Percentiles rank a stretch among this genome's conserved stretches.
These are phyloP conservation scores for Citrullus colocynthis DNA, from an alignment of 306 rosid genomes.

Conservation along the genomic window DNA sequence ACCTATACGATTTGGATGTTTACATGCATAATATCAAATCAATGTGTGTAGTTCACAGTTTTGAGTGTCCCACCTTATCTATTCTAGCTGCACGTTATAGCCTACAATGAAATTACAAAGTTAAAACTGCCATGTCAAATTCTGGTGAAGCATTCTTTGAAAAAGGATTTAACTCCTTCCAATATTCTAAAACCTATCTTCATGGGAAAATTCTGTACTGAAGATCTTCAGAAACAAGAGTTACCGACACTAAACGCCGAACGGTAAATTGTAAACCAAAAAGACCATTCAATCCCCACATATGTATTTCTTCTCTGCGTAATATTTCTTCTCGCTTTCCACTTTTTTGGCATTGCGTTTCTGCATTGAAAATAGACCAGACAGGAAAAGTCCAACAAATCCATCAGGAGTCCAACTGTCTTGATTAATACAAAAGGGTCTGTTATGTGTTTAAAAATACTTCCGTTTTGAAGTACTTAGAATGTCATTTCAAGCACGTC, in stretches of 20 bases:
- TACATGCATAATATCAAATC: constrained; percentile 1
- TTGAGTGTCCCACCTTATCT: not conserved
- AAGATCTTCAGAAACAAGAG: constrained; percentile 8
- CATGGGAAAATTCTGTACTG: constrained; percentile 3
- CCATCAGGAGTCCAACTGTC: not conserved
- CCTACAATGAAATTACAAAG: constrained; percentile 8
- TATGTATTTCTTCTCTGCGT: constrained; percentile 59
- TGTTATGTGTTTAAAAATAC: too few species aligned
- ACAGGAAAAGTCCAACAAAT: not conserved
- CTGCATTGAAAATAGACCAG: constrained; percentile 29
- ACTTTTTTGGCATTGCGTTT: constrained; percentile 81
- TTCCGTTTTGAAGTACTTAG: too few species aligned
- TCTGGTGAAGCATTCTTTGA: not conserved
- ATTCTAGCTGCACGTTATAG: constrained; percentile 9
- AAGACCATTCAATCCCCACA: constrained; percentile 59
- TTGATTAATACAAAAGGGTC: not conserved
- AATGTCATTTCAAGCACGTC: not conserved
- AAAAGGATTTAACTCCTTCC: not conserved
- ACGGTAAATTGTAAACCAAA: not conserved
- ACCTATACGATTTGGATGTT: constrained; percentile 5
- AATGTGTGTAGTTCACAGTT: not conserved
- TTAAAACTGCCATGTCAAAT: not conserved
- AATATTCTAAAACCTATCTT: not conserved
- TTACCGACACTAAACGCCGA: not conserved
- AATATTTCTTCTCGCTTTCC: constrained; percentile 74